Base-by-base conservation (phyloP, 2,329 filamentous ascomycete species). In the Fusarium mexicanum region DNA sequence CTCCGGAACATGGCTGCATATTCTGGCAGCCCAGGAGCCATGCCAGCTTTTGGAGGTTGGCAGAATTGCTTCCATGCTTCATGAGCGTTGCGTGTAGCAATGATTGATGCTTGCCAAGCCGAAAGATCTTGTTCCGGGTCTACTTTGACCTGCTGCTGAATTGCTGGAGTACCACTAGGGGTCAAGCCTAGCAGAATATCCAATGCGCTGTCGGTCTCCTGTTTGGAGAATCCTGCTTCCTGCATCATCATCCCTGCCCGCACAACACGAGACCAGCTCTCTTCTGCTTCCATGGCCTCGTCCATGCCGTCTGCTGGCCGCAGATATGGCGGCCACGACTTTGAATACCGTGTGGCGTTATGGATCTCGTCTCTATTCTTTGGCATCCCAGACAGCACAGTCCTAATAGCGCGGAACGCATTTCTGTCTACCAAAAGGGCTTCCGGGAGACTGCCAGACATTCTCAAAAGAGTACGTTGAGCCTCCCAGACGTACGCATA, bases 1-100 rank as follows among this genome's bases (percentile, higher is more conserved):
- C 91, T 92, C 61, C 86, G 79, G 71, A 92, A 89, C 88, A 92
- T 90, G 64, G 89, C 88, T 13, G 84, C 83, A 75, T 91, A 92
- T 54, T 91, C 86, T 20, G 81, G 74, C 9, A 76, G 65, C 8
- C 81, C 83, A 6, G 87, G 86, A 35, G 74, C 76, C 64, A 81
- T 73, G 20, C 74, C 81, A 31, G 77, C 67, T 43, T 69, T 67
- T 4, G 83, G 84, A 3, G 83, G 83, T 67, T 78, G 77, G 65
- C 83, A 83, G 66, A 88, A 86, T 48, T 83, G 81, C 10, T 83
- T 84, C 90, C 90, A 92, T 8, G 90, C 90, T 76, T 92, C 90
- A 65, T 88, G 85, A 2, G 87, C 83, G 75, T 91, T 91, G 31
- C 90, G 85, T 10, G 90, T 92, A 1, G 90, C 86, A 69, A 84